Base-by-base conservation (phyloP, 75 land plant genomes). In the Selaginella tamariscina region DNA sequence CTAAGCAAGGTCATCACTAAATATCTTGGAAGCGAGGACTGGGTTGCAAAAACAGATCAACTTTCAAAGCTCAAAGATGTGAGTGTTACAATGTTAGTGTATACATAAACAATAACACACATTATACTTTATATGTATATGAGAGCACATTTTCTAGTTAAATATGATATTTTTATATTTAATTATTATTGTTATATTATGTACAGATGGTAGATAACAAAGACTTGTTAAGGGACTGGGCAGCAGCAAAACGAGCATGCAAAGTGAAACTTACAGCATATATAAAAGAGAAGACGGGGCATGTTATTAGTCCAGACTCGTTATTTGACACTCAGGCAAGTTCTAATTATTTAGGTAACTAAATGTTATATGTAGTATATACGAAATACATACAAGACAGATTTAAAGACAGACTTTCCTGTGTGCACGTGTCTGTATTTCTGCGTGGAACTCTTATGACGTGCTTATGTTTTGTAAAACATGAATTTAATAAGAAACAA, bases 301-400 rank as follows among this genome's bases (percentile, higher is more conserved):
- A 87, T 77, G 62, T 64, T 24, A 82, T 94, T 31, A 94, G 78
- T 66, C 91, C 98, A 30, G 90, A 94, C 80, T 79, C 91, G 8
- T 80, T 94, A 83, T 94, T 94, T 76, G 98, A 94, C 56, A 79
- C 89, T 67, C 96, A 94, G 91, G 98, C 89, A 18, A 30, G 66
- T n/a, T n/a, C n/a, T n/a, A n/a, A n/a, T n/a, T n/a, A n/a, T n/a
- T n/a, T n/a, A n/a, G n/a, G n/a, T n/a, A n/a, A n/a, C n/a, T n/a
- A n/a, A n/a, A n/a, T n/a, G n/a, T n/a, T n/a, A n/a, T n/a, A n/a
- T n/a, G n/a, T n/a, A n/a, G n/a, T n/a, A n/a, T n/a, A n/a, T n/a
- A n/a, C n/a, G n/a, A n/a, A n/a, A n/a, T n/a, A n/a, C n/a, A n/a
- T n/a, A n/a, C n/a, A n/a, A n/a, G n/a, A n/a, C n/a, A n/a, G n/a